phyloP scores from a whole-genome alignment of 805 yeast genomes.

The Spathaspora sp. region DNA sequence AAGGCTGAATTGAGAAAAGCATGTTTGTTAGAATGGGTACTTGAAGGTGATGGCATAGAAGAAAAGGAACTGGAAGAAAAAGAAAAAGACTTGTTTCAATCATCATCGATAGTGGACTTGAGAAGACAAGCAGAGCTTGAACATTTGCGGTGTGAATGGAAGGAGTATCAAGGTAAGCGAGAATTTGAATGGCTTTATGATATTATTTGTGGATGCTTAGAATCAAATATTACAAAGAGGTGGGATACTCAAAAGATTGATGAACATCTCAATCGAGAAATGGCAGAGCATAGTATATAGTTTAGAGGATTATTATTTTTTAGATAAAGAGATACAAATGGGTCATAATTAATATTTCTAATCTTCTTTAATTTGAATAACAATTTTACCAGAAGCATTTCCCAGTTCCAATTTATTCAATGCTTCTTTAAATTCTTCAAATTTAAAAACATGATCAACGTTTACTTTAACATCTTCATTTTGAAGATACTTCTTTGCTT shows the following conservation, averaged over 20 bases:
- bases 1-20: conserved; percentile 40
- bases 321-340: not conserved
- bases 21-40: conserved; percentile 29
- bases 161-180: conserved; percentile 9
- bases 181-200: conserved; percentile 27
- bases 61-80: not conserved
- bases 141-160: conserved; percentile 16
- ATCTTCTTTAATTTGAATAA: conserved; percentile 29
- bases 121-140: conserved; percentile 14
- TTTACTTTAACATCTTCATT: conserved; percentile 41
- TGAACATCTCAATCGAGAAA: not conserved
- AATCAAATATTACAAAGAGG: conserved; percentile 47
- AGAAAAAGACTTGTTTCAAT: conserved; percentile 2
- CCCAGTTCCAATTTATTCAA: conserved; percentile 43
- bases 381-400: conserved; percentile 64
- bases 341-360: not conserved
- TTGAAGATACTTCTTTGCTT: conserved; percentile 21
- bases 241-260: conserved; percentile 29
- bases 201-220: conserved; percentile 52
- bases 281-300: not conserved
- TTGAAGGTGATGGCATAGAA: conserved; percentile 7
- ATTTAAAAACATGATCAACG: conserved; percentile 51
- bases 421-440: conserved; percentile 51
- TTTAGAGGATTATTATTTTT: not conserved
- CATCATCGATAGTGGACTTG: conserved; percentile 16